Base-by-base conservation (phyloP, 768 basidiomycete genomes). In the Amylocystis lapponica region DNA sequence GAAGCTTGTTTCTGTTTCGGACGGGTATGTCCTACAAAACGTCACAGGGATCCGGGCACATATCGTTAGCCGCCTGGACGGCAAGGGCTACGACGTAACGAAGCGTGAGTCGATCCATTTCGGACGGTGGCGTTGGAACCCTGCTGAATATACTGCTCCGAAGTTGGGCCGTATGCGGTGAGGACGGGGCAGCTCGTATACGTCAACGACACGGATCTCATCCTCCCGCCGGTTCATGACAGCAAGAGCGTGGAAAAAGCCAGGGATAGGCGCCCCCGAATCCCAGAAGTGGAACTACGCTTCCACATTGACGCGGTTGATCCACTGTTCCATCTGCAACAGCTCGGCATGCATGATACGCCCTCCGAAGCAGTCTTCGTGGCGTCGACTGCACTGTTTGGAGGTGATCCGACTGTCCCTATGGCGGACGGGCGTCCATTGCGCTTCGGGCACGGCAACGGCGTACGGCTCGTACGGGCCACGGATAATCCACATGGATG, bases 101-200 rank as follows among this genome's bases (percentile, higher is more conserved):
- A 88, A 80, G 68, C 66, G 93, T 93, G 53, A 56, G 84, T 61
- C 16, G 31, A 16, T 25, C 35, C 17, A 36, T 44, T n/a, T n/a
- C n/a, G n/a, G n/a, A n/a, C n/a, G n/a, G n/a, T n/a, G n/a, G n/a
- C n/a, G n/a, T n/a, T n/a, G n/a, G n/a, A n/a, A 8, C 27, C 47
- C 10, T 25, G 10, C 34, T 39, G 27, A 2, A 42, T 17, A 23
- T 26, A 37, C 17, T 17, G 14, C 5, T 25, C 11, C 16, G 10
- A 46, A 93, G 89, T 94, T 54, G 91, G 89, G 0, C 89, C 86
- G 41, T 81, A 90, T 54, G 68, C 79, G 27, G 83, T 94, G 31
- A 74, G 81, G 36, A 77, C 81, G 0, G 92, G 92, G 0, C 89
- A 95, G 53, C 59, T 73, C 22, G 88, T 96, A 32, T 85, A 88